These are phyloP conservation scores for Pythium dissimile DNA, from an alignment of 352 stramenopile species.

Conservation along the genomic window DNA sequence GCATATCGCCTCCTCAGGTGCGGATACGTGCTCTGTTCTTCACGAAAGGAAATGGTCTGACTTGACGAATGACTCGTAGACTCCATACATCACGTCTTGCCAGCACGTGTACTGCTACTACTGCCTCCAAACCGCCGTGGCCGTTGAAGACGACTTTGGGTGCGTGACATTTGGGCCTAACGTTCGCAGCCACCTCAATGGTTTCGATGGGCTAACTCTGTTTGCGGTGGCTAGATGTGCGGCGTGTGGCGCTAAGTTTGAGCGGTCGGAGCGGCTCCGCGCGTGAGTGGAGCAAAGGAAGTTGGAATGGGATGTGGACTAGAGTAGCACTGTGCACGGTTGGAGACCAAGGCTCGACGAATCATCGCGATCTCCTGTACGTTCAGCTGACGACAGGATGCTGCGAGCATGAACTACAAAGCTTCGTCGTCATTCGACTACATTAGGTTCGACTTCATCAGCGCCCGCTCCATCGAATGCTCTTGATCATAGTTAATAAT, in stretches of 20 bases:
- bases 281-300: constrained; percentile 13
- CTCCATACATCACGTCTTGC: constrained; percentile 85
- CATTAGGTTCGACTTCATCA: too few species aligned
- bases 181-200: too few species aligned
- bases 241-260: constrained; percentile 59
- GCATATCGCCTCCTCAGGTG: constrained; percentile 51
- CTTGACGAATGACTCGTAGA: constrained; percentile 27
- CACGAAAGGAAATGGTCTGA: too few species aligned
- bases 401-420: too few species aligned
- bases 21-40: background rate
- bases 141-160: constrained; percentile 64
- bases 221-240: constrained; percentile 37
- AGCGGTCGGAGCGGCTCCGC: constrained; percentile 55
- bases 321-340: background rate
- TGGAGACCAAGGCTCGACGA: too few species aligned
- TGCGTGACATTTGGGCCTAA: too few species aligned
- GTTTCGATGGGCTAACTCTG: background rate
- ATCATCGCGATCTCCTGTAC: too few species aligned
- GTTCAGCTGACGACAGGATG: too few species aligned
- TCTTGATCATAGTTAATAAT: too few species aligned
- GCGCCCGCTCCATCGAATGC: too few species aligned
- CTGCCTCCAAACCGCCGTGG: constrained; percentile 74
- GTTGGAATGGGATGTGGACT: background rate
- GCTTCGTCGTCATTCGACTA: too few species aligned
- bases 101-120: constrained; percentile 88